phyloP scores from a whole-genome alignment of 352 stramenopile species.

The Globisporangium paroecandrum region DNA sequence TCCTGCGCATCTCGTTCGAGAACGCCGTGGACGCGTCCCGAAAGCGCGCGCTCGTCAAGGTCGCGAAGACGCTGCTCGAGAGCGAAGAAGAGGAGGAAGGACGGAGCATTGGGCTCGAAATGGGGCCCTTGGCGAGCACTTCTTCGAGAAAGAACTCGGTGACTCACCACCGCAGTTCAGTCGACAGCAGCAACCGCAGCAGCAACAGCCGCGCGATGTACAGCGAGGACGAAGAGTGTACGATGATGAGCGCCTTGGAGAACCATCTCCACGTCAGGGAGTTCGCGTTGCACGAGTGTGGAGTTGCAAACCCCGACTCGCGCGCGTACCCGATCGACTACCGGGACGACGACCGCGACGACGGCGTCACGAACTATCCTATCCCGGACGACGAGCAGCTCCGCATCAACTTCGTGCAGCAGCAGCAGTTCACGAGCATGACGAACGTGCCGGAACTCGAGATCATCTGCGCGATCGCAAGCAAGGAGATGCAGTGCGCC shows the following conservation, averaged over 20 bases:
- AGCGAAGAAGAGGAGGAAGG: constrained; percentile 23
- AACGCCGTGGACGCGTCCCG: constrained; percentile 18
- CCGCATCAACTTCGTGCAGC: constrained; percentile 28
- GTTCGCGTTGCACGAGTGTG: constrained; percentile 25
- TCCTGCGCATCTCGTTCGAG: constrained; percentile 39
- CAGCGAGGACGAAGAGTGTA: not conserved
- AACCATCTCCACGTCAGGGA: constrained; percentile 18
- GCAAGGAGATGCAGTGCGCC: constrained; percentile 35
- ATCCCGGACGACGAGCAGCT: constrained; percentile 32
- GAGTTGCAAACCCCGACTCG: constrained; percentile 22
- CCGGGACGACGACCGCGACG: constrained; percentile 18
- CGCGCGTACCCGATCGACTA: constrained; percentile 36
- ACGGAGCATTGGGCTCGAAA: not conserved
- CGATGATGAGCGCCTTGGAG: constrained; percentile 22
- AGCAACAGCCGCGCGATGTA: not conserved
- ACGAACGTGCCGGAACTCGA: constrained; percentile 42
- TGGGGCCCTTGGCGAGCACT: not conserved
- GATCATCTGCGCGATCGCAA: constrained; percentile 44
- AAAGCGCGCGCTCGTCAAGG: constrained; percentile 38
- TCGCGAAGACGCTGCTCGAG: constrained; percentile 55
- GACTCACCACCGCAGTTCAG: constrained; percentile 13
- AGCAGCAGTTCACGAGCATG: constrained; percentile 25
- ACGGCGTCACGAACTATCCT: constrained; percentile 19
- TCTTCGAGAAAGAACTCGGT: not conserved
- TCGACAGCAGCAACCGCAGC: not conserved